These are phyloP conservation scores for Diaporthe destruens DNA, from an alignment of 2,329 filamentous ascomycete genomes.

Conservation along the genomic window DNA sequence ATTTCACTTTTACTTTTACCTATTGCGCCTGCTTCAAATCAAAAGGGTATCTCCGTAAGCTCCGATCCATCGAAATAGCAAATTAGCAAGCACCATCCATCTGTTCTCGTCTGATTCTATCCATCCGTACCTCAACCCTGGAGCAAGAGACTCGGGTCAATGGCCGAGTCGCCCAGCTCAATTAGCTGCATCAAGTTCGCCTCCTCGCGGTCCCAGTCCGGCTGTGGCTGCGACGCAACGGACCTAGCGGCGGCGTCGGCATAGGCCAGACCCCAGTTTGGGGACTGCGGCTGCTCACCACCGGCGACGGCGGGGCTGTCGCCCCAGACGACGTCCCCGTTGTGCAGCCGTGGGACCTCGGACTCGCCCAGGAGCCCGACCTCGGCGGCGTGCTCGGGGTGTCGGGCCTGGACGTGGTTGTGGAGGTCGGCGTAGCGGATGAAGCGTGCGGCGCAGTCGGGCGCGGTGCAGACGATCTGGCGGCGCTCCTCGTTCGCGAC, in stretches of 20 bases:
- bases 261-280: constrained; percentile 37
- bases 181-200: constrained; percentile 47
- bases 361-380: constrained; percentile 16
- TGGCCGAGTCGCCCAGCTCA: constrained; percentile 39
- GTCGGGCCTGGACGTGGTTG: constrained; percentile 55
- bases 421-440: constrained; percentile 64
- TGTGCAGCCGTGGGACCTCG: constrained; percentile 38
- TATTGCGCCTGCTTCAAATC: constrained; percentile 10
- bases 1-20: background rate
- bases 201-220: constrained; percentile 45
- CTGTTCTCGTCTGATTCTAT: background rate
- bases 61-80: constrained; percentile 2
- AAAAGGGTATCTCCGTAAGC: constrained; percentile 33
- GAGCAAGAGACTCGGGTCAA: constrained; percentile 37
- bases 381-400: constrained; percentile 42
- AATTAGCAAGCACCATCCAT: background rate
- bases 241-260: background rate
- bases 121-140: constrained; percentile 6
- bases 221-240: constrained; percentile 3
- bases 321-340: constrained; percentile 12
- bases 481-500: constrained; percentile 54
- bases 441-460: constrained; percentile 61
- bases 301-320: background rate
- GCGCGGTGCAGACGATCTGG: constrained; percentile 57
- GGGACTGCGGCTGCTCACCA: constrained; percentile 36